Percentiles rank a stretch among this genome's conserved stretches.
phyloP scores from a whole-genome alignment of 306 rosid genomes.

The Hippophae rhamnoides region DNA sequence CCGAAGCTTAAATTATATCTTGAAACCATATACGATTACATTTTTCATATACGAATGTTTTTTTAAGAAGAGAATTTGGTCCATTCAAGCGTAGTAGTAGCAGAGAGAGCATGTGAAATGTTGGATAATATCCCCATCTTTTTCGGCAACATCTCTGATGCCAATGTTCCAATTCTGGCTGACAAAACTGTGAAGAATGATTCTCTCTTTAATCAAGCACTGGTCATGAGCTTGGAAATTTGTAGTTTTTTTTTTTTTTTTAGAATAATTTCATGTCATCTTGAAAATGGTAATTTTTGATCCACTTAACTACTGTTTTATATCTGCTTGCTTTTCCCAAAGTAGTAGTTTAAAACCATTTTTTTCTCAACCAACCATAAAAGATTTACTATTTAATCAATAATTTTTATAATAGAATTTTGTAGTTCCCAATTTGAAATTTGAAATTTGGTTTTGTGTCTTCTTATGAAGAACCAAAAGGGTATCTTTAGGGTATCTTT shows the following conservation, averaged over 20 bases:
- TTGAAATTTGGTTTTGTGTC: conserved; percentile 1
- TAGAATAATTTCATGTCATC: conserved; percentile 11
- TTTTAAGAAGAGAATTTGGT: not conserved
- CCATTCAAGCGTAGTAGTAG: not conserved
- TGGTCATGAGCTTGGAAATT: conserved; percentile 12
- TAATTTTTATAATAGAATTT: not conserved
- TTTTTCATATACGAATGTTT: too few species aligned
- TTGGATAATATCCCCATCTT: not conserved
- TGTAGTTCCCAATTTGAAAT: conserved; percentile 3
- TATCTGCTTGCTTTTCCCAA: conserved; percentile 20
- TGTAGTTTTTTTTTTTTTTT: too few species aligned
- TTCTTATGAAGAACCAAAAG: conserved; percentile 15
- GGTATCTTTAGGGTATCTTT: conserved; percentile 14
- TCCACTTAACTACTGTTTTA: conserved; percentile 21
- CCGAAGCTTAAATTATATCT: too few species aligned
- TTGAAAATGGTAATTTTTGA: conserved; percentile 15
- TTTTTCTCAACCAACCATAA: conserved; percentile 11
- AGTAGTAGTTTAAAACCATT: conserved; percentile 14
- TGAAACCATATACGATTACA: too few species aligned
- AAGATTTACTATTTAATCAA: conserved; percentile 3
- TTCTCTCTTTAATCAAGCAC: conserved; percentile 8
- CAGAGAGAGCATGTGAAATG: conserved; percentile 32
- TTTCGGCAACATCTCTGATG: conserved; percentile 17
- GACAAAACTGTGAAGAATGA: conserved; percentile 21
- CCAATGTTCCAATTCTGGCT: conserved; percentile 20